Base-by-base conservation (phyloP, 768 basidiomycete genomes). In the Suillus discolor region DNA sequence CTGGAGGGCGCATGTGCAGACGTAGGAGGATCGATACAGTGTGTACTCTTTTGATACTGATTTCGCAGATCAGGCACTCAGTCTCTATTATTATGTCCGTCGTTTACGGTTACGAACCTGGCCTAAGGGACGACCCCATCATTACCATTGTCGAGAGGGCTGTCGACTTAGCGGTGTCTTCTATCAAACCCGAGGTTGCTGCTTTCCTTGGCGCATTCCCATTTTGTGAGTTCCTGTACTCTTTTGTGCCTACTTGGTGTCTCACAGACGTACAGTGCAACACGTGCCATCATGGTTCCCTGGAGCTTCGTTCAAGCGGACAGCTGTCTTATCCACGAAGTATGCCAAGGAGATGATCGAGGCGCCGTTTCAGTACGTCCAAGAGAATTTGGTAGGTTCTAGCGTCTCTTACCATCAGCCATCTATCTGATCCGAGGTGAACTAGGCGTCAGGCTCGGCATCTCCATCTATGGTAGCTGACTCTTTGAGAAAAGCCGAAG, bases 241-340 rank as follows among this genome's bases (percentile, higher is more conserved):
- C 47, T 45, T 7, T n/a, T 42, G 6, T 25, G 41, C 15, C 8
- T 39, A 25, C 34, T 49, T 15, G 36, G n/a, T 20, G 41, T 62
- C 42, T 31, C 18, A 44, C 39, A 9, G 20, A 39, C 25, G 49
- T 36, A 11, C 55, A 80, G 79, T 82, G 36, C 72, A 70, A 51
- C 67, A 77, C 41, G 66, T 82, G 18, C 81, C 81, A 5, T 54
- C 74, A 3, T 83, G 81, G 81, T 65, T 80, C 42, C 81, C 82
- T 0, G 81, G 82, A 11, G 75, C 76, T 11, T 72, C 73, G 0
- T 80, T 80, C 57, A 75, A 79, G 65, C 69, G 70, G 51, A 69
- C 62, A 8, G 81, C 79, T 11, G 1, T 68, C 25, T 51, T 69
- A 1, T 75, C 67, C 15, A 67, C 61, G 4, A 67, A 70, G 45